These are phyloP conservation scores for Teunomyces funiuensis DNA, from an alignment of 805 yeast genomes.

Conservation along the genomic window DNA sequence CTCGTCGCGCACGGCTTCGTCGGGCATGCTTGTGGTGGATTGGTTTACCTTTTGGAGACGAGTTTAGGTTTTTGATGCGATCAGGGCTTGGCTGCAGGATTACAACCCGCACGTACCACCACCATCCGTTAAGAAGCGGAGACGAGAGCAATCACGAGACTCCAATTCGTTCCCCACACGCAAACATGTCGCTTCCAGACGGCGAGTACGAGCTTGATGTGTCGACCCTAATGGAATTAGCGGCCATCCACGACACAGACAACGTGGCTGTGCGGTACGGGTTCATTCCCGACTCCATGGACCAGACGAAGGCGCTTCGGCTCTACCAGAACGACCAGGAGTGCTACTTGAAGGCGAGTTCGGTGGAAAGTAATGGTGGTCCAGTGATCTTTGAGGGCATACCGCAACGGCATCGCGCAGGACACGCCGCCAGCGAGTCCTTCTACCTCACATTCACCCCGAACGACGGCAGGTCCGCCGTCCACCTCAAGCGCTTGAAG, in stretches of 20 bases:
- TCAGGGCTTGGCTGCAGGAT: no score
- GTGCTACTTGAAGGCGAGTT: constrained; percentile 31
- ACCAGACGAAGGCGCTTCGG: constrained; percentile 30
- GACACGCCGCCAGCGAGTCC: constrained; percentile 20
- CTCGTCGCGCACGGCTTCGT: no score
- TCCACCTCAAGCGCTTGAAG: constrained; percentile 26
- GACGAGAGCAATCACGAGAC: no score
- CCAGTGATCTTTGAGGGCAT: constrained; percentile 41
- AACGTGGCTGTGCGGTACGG: constrained; percentile 39
- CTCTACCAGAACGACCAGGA: constrained; percentile 36
- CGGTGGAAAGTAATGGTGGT: constrained; percentile 17
- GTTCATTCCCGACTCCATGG: constrained; percentile 42
- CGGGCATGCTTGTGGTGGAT: no score
- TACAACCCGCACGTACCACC: no score
- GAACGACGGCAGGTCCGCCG: constrained; percentile 9
- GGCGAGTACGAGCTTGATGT: constrained; percentile 45
- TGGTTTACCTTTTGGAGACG: no score
- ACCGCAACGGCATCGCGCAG: constrained; percentile 24
- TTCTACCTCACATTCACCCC: constrained; percentile 29
- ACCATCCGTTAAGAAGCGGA: no score
- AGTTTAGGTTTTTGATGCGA: no score
- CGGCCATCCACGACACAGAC: constrained; percentile 13
- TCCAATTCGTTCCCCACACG: no score
- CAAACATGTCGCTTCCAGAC: constrained; percentile 33
- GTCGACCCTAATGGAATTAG: constrained; percentile 7